Conservation (phyloP, 176 grass and related monocot genomes). For the Aegilops tauschii region DNA sequence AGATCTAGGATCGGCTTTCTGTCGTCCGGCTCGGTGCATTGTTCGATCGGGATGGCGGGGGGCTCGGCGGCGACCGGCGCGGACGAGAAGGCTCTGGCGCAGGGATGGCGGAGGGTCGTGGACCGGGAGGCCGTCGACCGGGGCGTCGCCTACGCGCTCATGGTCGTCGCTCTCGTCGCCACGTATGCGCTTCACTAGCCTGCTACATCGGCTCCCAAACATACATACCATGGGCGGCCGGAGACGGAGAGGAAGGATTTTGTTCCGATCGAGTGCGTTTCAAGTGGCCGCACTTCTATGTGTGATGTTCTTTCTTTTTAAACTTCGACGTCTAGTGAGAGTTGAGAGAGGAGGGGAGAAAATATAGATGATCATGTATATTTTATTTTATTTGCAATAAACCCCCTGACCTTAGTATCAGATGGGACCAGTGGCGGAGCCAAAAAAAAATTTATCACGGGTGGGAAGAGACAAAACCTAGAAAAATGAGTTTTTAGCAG, state of each 20-base stretch:
- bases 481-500: too few relatives aligned
- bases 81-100: conserved; percentile 14
- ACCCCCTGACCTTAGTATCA: too few relatives aligned
- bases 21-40: background rate
- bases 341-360: too few relatives aligned
- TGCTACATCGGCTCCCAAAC: background rate
- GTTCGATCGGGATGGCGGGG: background rate
- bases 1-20: background rate
- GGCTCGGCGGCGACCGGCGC: background rate
- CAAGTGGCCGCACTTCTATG: background rate
- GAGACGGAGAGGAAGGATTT: background rate
- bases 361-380: too few relatives aligned
- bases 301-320: background rate
- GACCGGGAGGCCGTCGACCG: conserved; percentile 55
- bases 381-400: too few relatives aligned
- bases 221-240: background rate
- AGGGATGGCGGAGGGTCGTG: background rate
- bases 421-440: too few relatives aligned
- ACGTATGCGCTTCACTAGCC: conserved; percentile 59
- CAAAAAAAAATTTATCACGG: too few relatives aligned
- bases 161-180: conserved; percentile 52
- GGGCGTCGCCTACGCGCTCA: conserved; percentile 61
- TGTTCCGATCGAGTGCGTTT: background rate
- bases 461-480: too few relatives aligned
- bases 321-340: too few relatives aligned